phyloP scores from a whole-genome alignment of 768 basidiomycete species.

The Tricholoma terreum region DNA sequence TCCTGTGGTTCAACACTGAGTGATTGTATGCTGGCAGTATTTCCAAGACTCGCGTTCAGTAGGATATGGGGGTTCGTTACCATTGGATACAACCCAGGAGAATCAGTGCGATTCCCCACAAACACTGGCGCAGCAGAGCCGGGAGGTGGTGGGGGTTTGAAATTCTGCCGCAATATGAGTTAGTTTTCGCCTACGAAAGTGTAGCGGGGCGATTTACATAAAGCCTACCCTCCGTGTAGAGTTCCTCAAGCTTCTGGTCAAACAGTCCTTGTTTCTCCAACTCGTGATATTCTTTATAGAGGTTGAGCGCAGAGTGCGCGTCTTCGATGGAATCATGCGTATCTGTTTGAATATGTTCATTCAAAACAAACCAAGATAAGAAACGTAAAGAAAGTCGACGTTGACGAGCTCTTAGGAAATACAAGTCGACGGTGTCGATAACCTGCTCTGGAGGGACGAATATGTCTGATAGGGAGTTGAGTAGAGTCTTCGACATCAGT shows the following conservation, averaged over 20 bases:
- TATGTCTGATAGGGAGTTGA: conserved; percentile 58
- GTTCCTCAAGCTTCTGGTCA: conserved; percentile 83
- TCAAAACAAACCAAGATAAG: conserved; percentile 90
- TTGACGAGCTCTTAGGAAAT: conserved; percentile 76
- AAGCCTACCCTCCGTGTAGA: conserved; percentile 76
- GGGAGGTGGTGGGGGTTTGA: conserved; percentile 15
- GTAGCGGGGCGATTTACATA: conserved; percentile 39
- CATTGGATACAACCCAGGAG: background rate
- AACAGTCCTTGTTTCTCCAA: conserved; percentile 76
- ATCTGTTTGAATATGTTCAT: conserved; percentile 89
- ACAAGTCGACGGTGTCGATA: conserved; percentile 97
- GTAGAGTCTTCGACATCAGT: background rate
- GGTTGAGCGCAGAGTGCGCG: conserved; percentile 76
- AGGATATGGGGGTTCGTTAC: background rate
- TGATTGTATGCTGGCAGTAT: background rate
- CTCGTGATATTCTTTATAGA: conserved; percentile 79
- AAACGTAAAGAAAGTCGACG: conserved; percentile 90
- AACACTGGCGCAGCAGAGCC: background rate
- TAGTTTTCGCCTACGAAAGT: background rate
- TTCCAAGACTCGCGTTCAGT: background rate
- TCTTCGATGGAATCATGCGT: conserved; percentile 99
- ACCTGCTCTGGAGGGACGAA: conserved; percentile 95
- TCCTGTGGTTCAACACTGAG: background rate
- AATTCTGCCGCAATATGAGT: conserved; percentile 13
- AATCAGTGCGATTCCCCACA: conserved; percentile 2